Evolutionary conservation across 306 rosid species (phyloP).

Genomic region (Vicia sativa): DNA sequence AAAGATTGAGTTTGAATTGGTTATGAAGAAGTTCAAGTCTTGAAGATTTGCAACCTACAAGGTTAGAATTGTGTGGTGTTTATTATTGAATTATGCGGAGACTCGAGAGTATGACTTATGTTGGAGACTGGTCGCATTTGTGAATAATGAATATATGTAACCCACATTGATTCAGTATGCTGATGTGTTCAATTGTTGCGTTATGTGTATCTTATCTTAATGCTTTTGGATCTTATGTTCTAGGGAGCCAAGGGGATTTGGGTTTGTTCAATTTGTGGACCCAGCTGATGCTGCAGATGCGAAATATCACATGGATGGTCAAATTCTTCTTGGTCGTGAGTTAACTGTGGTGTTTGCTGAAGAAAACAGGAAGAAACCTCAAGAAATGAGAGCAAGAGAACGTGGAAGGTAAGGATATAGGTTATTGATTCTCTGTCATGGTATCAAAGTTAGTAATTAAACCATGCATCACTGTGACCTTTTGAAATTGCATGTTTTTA

Average conservation of each 20-base stretch:
- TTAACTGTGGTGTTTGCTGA: constrained; percentile 78
- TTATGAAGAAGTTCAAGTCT: constrained; percentile 72
- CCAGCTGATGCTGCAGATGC: constrained; percentile 86
- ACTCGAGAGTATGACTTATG: constrained; percentile 38
- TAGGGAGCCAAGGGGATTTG: constrained; percentile 83
- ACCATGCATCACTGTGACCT: neutral
- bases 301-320: constrained; percentile 79
- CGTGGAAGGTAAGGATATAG: constrained; percentile 50
- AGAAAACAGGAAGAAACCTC: constrained; percentile 79
- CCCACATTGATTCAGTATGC: constrained; percentile 29
- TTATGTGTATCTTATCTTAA: constrained; percentile 14
- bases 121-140: constrained; percentile 34
- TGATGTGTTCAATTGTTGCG: constrained; percentile 7
- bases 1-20: constrained; percentile 66
- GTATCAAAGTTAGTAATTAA: neutral
- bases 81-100: constrained; percentile 46
- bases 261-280: constrained; percentile 76
- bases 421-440: neutral
- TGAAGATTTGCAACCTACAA: constrained; percentile 72
- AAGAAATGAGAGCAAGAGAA: constrained; percentile 81
- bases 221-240: constrained; percentile 28
- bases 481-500: neutral
- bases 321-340: constrained; percentile 73
- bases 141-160: constrained; percentile 36
- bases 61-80: constrained; percentile 81